Conservation (phyloP, 306 rosid species). For the Gastrolobium bilobum region DNA sequence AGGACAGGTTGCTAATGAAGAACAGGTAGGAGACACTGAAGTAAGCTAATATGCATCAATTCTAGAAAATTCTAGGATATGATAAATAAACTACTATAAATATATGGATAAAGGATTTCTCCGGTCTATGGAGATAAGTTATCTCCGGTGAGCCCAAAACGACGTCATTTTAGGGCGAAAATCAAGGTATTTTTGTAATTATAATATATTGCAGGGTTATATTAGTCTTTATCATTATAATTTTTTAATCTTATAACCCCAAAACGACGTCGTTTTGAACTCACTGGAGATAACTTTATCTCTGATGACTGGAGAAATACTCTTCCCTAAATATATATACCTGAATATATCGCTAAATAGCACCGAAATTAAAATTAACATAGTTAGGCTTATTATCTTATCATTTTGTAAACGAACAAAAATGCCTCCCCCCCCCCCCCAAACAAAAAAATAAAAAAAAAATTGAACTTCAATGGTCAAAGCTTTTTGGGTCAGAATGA, state of each 20-base stretch:
- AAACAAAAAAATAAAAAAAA: too few relatives aligned
- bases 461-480: background rate
- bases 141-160: too few relatives aligned
- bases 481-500: conserved; percentile 10
- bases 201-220: too few relatives aligned
- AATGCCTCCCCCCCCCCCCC: background rate
- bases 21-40: background rate
- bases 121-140: too few relatives aligned
- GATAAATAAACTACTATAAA: background rate
- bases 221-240: too few relatives aligned
- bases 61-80: background rate
- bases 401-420: background rate
- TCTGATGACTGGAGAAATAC: too few relatives aligned
- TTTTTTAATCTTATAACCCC: too few relatives aligned
- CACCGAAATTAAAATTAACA: background rate
- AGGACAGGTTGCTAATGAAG: background rate
- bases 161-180: too few relatives aligned
- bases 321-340: background rate
- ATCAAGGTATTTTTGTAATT: too few relatives aligned
- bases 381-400: background rate
- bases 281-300: too few relatives aligned
- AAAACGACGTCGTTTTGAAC: too few relatives aligned
- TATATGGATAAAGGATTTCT: too few relatives aligned
- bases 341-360: background rate
- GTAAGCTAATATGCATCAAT: background rate